Conservation (phyloP, 2,329 filamentous ascomycete genomes). For the Pseudopithomyces chartarum region DNA sequence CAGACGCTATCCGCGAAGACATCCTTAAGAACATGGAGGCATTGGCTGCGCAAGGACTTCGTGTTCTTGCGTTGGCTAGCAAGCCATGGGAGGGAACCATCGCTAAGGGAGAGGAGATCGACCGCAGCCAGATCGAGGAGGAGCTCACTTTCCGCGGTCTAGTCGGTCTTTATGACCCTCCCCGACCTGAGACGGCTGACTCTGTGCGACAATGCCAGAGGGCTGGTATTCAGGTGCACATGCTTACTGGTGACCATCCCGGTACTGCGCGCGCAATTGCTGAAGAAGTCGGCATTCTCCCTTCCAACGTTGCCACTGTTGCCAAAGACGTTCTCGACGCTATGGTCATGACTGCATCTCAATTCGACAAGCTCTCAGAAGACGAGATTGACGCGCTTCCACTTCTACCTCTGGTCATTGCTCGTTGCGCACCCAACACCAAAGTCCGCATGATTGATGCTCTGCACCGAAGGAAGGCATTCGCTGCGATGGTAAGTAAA, state of each 20-base stretch:
- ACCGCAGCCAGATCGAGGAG: constrained; percentile 68
- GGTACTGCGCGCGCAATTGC: constrained; percentile 54
- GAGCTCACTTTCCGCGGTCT: constrained; percentile 76
- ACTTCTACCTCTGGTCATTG: constrained; percentile 79
- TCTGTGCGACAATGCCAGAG: constrained; percentile 51
- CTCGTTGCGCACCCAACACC: constrained; percentile 81
- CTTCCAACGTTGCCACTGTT: constrained; percentile 27
- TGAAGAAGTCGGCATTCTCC: constrained; percentile 53
- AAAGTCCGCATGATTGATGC: constrained; percentile 93
- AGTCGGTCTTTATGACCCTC: constrained; percentile 84
- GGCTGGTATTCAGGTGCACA: constrained; percentile 55
- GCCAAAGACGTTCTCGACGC: constrained; percentile 34
- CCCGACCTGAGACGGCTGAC: constrained; percentile 75
- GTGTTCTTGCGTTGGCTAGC: constrained; percentile 70
- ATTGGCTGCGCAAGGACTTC: constrained; percentile 68
- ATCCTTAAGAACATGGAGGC: constrained; percentile 72
- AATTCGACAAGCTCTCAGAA: constrained; percentile 79
- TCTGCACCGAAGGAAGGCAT: constrained; percentile 74
- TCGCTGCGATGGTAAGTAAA: constrained; percentile 70
- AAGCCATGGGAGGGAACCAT: constrained; percentile 51
- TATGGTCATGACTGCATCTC: constrained; percentile 51
- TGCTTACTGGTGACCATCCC: constrained; percentile 55
- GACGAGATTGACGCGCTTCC: constrained; percentile 75
- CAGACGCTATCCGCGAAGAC: constrained; percentile 58
- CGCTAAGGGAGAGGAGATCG: constrained; percentile 51